Conservation (phyloP, 768 basidiomycete genomes). For the Lyophyllum atratum region DNA sequence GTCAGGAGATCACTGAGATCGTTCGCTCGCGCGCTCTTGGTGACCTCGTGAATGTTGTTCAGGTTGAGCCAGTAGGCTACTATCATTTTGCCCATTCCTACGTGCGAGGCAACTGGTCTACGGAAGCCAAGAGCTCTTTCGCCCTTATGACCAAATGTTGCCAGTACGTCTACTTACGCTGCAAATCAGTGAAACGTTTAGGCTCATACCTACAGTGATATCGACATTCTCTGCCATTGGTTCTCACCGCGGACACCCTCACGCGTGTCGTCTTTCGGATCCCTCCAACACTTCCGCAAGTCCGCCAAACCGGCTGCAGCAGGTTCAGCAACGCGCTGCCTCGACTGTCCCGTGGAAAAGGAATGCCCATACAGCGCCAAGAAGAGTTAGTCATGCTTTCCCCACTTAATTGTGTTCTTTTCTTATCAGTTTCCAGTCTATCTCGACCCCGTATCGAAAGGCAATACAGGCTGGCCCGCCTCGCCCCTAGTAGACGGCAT, state of each 20-base stretch:
- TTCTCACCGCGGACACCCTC: constrained; percentile 63
- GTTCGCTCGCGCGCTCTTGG: constrained; percentile 74
- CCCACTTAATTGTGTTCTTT: background rate
- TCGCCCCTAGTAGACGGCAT: constrained; percentile 72
- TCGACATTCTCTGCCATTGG: constrained; percentile 83
- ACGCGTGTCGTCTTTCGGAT: constrained; percentile 85
- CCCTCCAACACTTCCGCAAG: constrained; percentile 79
- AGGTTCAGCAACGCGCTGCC: constrained; percentile 67
- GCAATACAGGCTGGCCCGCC: constrained; percentile 65
- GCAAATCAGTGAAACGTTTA: too few species aligned
- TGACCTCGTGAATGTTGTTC: constrained; percentile 78
- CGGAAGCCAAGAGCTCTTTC: constrained; percentile 71
- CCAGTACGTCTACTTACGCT: constrained; percentile 58
- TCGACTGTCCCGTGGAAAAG: constrained; percentile 72
- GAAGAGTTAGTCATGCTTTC: constrained; percentile 52
- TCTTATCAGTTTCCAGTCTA: constrained; percentile 57
- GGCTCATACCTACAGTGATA: constrained; percentile 55
- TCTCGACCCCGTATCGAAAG: constrained; percentile 66
- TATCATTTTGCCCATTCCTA: constrained; percentile 91
- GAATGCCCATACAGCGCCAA: constrained; percentile 88
- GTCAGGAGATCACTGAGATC: constrained; percentile 64
- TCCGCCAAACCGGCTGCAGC: constrained; percentile 69
- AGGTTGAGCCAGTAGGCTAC: constrained; percentile 85
- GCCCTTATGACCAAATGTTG: constrained; percentile 89
- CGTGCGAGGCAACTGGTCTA: constrained; percentile 81